phyloP scores from a whole-genome alignment of 441 rosid species.

The Erodium trifolium region DNA sequence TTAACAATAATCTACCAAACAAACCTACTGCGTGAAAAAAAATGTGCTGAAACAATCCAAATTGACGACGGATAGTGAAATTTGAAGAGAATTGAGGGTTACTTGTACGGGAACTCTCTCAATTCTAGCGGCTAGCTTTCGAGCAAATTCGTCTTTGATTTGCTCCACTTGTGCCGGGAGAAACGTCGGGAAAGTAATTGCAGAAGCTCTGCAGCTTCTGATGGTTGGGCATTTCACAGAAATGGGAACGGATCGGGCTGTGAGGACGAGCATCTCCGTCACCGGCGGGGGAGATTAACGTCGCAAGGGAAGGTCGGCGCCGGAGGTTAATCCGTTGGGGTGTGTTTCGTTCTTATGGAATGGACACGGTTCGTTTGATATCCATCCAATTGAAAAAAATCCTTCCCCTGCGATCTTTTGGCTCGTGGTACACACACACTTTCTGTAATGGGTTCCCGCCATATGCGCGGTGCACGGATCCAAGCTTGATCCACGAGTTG shows the following conservation, averaged over 20 bases:
- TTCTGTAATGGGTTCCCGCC: background rate
- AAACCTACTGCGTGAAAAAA: too few species aligned
- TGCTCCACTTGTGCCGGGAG: slow-evolving; percentile 63
- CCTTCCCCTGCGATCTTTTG: background rate
- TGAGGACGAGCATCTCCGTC: background rate
- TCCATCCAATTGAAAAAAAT: background rate
- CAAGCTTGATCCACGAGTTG: background rate
- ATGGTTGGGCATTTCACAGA: background rate
- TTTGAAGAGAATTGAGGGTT: background rate
- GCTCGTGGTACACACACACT: background rate
- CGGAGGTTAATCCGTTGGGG: background rate
- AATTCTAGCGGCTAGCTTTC: slow-evolving; percentile 57
- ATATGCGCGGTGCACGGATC: background rate
- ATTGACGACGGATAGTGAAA: too few species aligned
- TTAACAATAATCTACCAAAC: background rate
- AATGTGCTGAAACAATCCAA: too few species aligned
- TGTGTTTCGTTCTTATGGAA: background rate
- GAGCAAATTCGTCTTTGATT: slow-evolving; percentile 69
- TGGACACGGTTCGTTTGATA: background rate
- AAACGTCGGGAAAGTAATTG: slow-evolving; percentile 47
- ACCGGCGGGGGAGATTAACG: slow-evolving; percentile 2
- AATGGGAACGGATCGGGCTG: background rate
- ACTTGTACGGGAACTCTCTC: slow-evolving; percentile 71
- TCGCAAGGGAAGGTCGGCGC: background rate
- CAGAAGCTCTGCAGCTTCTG: slow-evolving; percentile 3